A percentile compares a stretch with the other conserved stretches of the same genome.
phyloP scores from a whole-genome alignment of 2,329 filamentous ascomycete genomes.

The Fusarium sacchari region DNA sequence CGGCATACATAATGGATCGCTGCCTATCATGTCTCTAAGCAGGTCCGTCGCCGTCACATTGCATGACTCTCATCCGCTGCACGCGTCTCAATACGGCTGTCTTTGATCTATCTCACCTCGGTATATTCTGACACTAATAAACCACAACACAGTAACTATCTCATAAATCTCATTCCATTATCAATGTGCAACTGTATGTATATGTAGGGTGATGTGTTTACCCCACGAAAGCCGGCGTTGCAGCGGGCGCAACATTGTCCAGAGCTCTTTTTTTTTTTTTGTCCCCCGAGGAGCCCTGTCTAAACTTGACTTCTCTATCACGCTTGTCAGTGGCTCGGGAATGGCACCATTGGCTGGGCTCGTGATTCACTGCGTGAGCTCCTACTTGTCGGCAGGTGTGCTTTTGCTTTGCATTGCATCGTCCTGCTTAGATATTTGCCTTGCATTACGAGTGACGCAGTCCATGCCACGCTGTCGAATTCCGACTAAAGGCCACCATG shows the following conservation, averaged over 20 bases:
- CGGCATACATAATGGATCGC: conserved; percentile 10
- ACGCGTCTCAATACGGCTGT: conserved; percentile 24
- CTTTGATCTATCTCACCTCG: conserved; percentile 6
- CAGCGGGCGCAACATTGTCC: conserved; percentile 34
- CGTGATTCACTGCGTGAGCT: conserved; percentile 27
- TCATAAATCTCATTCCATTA: conserved; percentile 10
- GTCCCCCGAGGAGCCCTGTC: neutral
- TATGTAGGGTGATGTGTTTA: conserved; percentile 27
- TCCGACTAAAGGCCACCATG: conserved; percentile 7
- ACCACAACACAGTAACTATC: conserved; percentile 17
- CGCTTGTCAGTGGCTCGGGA: conserved; percentile 28
- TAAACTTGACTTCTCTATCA: conserved; percentile 12
- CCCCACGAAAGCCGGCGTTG: conserved; percentile 36
- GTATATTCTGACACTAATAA: conserved; percentile 2
- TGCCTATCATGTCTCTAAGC: conserved; percentile 26
- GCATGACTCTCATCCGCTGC: conserved; percentile 25
- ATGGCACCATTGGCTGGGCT: conserved; percentile 35
- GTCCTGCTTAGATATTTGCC: conserved; percentile 10
- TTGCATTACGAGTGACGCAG: conserved; percentile 35
- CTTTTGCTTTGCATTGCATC: conserved; percentile 23
- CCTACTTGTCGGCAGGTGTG: conserved; percentile 19
- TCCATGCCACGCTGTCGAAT: conserved; percentile 25
- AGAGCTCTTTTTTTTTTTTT: conserved; percentile 11
- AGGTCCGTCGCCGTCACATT: conserved; percentile 23
- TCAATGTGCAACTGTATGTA: conserved; percentile 9